Percentiles rank a stretch among this genome's conserved stretches.
Conservation (phyloP, 192 early-diverging fungal genomes). For the Cladochytrium replicatum region DNA sequence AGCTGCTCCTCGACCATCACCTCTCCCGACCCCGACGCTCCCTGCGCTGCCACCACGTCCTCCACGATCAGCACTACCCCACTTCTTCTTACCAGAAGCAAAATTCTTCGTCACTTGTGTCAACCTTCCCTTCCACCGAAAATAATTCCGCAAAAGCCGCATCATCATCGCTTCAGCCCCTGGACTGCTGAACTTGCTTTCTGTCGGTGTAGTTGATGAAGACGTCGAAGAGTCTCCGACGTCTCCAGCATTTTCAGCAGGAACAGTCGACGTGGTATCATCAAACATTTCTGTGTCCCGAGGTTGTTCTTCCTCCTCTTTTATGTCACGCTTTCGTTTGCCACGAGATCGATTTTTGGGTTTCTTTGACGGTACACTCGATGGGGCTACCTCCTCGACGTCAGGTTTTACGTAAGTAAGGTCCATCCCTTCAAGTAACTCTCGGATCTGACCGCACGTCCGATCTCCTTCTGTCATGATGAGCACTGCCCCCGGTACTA, state of each 20-base stretch:
- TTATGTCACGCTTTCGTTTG: not conserved
- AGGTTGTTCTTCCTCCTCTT: not conserved
- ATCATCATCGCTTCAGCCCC: slow-evolving; percentile 23
- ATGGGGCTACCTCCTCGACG: not conserved
- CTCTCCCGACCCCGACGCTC: not conserved
- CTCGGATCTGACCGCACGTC: slow-evolving; percentile 52
- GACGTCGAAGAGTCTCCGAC: too few species aligned
- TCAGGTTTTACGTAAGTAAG: slow-evolving; percentile 23
- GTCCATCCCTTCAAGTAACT: slow-evolving; percentile 26
- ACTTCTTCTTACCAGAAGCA: not conserved
- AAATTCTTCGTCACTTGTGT: slow-evolving; percentile 18
- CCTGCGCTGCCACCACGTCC: not conserved
- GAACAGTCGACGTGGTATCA: too few species aligned
- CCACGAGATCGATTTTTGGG: not conserved
- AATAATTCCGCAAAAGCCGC: slow-evolving; percentile 54
- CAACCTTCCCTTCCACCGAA: slow-evolving; percentile 56
- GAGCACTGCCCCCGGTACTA: slow-evolving; percentile 40
- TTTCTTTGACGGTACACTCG: not conserved
- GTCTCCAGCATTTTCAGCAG: slow-evolving; percentile 2
- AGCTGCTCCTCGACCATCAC: not conserved
- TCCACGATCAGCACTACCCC: not conserved
- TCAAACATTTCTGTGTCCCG: too few species aligned
- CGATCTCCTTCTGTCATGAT: slow-evolving; percentile 63
- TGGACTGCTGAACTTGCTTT: slow-evolving; percentile 1
- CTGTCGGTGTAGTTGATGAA: slow-evolving; percentile 1